Evolutionary conservation across 2,329 filamentous ascomycete genomes (phyloP), one percentile per base, ranked within the genome.

Genomic region (Cladobotryum mycophilum): DNA sequence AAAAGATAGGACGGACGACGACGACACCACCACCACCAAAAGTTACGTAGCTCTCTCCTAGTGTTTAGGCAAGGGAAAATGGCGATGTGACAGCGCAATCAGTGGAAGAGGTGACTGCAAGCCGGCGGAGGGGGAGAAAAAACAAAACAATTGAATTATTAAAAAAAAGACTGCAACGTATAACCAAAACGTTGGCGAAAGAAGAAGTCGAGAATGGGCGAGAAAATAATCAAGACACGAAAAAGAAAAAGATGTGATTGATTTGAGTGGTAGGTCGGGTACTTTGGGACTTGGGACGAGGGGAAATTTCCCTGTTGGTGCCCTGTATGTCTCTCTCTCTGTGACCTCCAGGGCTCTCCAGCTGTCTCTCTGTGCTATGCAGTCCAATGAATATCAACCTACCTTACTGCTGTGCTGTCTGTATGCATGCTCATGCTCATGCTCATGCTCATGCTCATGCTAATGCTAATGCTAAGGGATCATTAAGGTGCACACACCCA

Each of bases 1-100:
- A 41, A 20, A 20, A 41, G 17, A 41, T 11, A 41, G 17, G 36
- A 17, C 17, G 20, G 20, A 20, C 20, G n/a, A 38, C 36, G n/a
- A n/a, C n/a, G n/a, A n/a, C 36, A 20, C 20, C 17, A 17, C 20
- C 20, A 20, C 20, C 20, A 20, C 20, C 20, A 20, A 20, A 20
- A 41, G 38, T 11, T 30, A 30, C 25, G 25, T 41, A 18, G 37
- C 37, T 38, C 6, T 18, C 20, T 5, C 3, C 3, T 15, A 18
- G 37, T 15, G 12, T 41, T 20, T 22, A 41, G 51, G 15, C 46
- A 35, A 42, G 45, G 48, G 48, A 46, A 46, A 42, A 49, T 49
- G 47, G 51, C 43, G 47, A 49, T 49, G 37, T 44, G 51, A 53
- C 47, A 43, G 51, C 34, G 51, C 43, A 49, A 49, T 49, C 44